phyloP scores from a whole-genome alignment of 2,329 filamentous ascomycete genomes.

The Xylariaceae sp. region DNA sequence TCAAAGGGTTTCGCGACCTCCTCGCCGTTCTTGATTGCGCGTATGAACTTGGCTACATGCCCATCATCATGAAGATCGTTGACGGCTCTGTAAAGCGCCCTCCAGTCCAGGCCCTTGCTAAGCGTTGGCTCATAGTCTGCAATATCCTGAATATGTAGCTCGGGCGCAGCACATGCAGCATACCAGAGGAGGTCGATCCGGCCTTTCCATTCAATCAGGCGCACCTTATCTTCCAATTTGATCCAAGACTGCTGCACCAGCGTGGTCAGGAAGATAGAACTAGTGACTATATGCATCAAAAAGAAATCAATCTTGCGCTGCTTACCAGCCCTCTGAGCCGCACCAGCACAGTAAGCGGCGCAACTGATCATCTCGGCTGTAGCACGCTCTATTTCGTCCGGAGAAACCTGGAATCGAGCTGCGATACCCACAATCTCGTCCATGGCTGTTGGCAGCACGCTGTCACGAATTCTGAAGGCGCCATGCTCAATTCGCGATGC shows the following conservation, averaged over 20 bases:
- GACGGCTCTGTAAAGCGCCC: constrained; percentile 35
- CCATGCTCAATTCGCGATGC: constrained; percentile 49
- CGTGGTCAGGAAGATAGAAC: constrained; percentile 42
- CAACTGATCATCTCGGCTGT: constrained; percentile 40
- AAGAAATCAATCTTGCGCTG: constrained; percentile 73
- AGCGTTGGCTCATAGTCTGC: constrained; percentile 23
- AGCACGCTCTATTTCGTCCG: constrained; percentile 47
- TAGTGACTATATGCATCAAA: constrained; percentile 46
- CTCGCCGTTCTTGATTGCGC: constrained; percentile 44
- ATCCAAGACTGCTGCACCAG: constrained; percentile 44
- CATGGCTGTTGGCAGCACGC: constrained; percentile 61
- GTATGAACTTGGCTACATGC: constrained; percentile 45
- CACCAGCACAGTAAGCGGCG: constrained; percentile 33
- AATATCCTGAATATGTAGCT: constrained; percentile 33
- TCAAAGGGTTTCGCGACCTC: constrained; percentile 29
- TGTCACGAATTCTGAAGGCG: constrained; percentile 62
- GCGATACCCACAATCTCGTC: constrained; percentile 63
- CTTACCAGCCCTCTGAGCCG: constrained; percentile 59
- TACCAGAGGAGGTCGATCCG: constrained; percentile 70
- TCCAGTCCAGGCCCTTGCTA: constrained; percentile 38
- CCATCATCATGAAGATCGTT: constrained; percentile 43
- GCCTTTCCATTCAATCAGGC: constrained; percentile 71
- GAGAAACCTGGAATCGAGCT: constrained; percentile 53
- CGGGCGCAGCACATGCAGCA: constrained; percentile 60
- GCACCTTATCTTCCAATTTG: constrained; percentile 51